These are phyloP conservation scores for Lasiosphaeria hispida DNA, from an alignment of 495 filamentous ascomycete genomes.

Conservation along the genomic window DNA sequence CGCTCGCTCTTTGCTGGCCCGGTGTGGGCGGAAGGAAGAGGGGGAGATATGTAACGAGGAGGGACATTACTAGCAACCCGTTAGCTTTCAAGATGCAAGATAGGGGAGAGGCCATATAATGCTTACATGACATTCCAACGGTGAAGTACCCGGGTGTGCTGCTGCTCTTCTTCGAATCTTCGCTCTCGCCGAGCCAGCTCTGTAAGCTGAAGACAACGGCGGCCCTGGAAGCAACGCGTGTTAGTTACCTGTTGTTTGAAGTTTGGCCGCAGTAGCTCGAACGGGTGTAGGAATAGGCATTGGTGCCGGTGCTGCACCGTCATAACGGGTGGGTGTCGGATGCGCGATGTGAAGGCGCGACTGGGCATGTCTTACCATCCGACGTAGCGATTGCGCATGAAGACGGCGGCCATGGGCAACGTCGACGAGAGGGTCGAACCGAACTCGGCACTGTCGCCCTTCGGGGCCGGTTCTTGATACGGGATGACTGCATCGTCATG, in stretches of 20 bases:
- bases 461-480: slow-evolving; percentile 47
- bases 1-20: slow-evolving; percentile 27
- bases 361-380: slow-evolving; percentile 62
- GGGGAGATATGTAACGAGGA: slow-evolving; percentile 78
- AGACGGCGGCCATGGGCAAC: slow-evolving; percentile 92
- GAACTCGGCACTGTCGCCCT: slow-evolving; percentile 47
- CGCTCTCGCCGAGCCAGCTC: slow-evolving; percentile 80
- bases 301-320: neutral
- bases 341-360: neutral
- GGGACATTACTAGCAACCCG: slow-evolving; percentile 62
- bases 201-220: slow-evolving; percentile 81
- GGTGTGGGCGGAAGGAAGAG: slow-evolving; percentile 70
- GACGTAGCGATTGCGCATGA: slow-evolving; percentile 84
- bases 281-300: neutral
- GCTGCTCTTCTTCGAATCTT: slow-evolving; percentile 64
- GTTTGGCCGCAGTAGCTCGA: neutral
- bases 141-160: slow-evolving; percentile 79
- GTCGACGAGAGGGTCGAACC: slow-evolving; percentile 75
- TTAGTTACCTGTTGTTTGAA: neutral
- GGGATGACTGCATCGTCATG: slow-evolving; percentile 43
- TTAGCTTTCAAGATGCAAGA: neutral
- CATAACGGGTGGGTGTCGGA: neutral
- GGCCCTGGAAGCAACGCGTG: slow-evolving; percentile 52
- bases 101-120: neutral
- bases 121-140: slow-evolving; percentile 77